Base-by-base conservation (phyloP, 352 stramenopile species). In the Blastocystis sp. region DNA sequence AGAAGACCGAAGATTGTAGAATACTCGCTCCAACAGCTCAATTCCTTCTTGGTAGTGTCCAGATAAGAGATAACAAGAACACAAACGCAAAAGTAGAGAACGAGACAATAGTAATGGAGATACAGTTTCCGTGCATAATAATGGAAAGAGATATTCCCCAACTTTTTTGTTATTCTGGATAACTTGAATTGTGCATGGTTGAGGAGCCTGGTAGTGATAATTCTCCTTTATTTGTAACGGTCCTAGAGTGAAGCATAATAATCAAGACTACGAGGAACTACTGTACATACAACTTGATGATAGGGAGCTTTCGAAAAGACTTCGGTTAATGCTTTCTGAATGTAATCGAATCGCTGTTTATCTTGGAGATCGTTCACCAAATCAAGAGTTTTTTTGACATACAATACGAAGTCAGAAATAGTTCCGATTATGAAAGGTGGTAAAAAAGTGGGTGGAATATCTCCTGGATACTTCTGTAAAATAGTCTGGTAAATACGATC, bases 331-430 rank as follows among this genome's bases (percentile, higher is more conserved):
- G 66, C 66, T 19, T 24, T 48, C 66, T 48, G 6, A 17, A 78
- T 33, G n/a, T 53, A 42, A 30, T 56, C 66, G 44, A 57, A 78
- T 27, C 66, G 37, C n/a, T 51, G 37, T 22, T 57, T 54, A 24
- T 78, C 19, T 53, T 30, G 37, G 7, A 78, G 37, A 78, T 56
- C 44, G 0, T 53, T 51, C 13, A 42, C 66, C 6, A 78, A 56
- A 59, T 78, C 66, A 6, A 53, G n/a, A 24, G 66, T 78, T 78
- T 78, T 78, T 56, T 53, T 48, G 30, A 78, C 66, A 78, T 78
- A 78, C 11, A 19, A 53, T 17, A 78, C 33, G 24, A 53, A n/a
- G 44, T 78, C 66, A 22, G 66, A 54, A 27, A 78, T n/a, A 35
- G 37, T 78, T 1, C 66, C 66, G 0, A 78, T 30, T 19, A 78